phyloP scores from a whole-genome alignment of 805 yeast genomes.

The Candida ficus region DNA sequence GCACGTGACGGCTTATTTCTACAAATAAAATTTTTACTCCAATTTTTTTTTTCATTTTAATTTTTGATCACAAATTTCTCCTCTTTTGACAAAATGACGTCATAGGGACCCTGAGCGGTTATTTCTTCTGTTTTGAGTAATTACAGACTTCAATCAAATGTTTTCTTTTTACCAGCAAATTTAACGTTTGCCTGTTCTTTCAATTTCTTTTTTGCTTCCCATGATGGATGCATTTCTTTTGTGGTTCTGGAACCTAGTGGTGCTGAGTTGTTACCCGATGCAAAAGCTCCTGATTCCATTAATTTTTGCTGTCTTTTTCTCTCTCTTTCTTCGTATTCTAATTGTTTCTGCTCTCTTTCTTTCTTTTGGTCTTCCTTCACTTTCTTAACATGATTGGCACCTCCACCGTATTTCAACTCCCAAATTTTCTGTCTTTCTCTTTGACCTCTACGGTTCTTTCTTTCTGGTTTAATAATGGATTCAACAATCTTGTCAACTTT shows the following conservation, averaged over 20 bases:
- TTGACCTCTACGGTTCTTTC: conserved; percentile 94
- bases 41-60: no score
- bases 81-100: no score
- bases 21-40: no score
- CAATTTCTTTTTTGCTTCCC: conserved; percentile 84
- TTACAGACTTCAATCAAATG: conserved; percentile 43
- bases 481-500: conserved; percentile 39
- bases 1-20: no score
- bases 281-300: conserved; percentile 32
- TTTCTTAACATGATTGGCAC: conserved; percentile 77
- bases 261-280: conserved; percentile 33
- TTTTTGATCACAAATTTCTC: no score
- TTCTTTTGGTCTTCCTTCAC: conserved; percentile 50
- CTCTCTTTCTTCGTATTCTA: conserved; percentile 68
- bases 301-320: conserved; percentile 59
- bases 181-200: conserved; percentile 58
- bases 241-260: conserved; percentile 33
- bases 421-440: conserved; percentile 95
- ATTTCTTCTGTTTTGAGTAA: no score
- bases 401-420: conserved; percentile 82
- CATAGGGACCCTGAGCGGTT: no score
- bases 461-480: conserved; percentile 43
- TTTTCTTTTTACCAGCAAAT: conserved; percentile 81
- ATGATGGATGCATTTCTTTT: conserved; percentile 78
- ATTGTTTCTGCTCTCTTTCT: conserved; percentile 54